Evolutionary conservation across 208 protist species (phyloP).

Genomic region (Crithidia thermophila): DNA sequence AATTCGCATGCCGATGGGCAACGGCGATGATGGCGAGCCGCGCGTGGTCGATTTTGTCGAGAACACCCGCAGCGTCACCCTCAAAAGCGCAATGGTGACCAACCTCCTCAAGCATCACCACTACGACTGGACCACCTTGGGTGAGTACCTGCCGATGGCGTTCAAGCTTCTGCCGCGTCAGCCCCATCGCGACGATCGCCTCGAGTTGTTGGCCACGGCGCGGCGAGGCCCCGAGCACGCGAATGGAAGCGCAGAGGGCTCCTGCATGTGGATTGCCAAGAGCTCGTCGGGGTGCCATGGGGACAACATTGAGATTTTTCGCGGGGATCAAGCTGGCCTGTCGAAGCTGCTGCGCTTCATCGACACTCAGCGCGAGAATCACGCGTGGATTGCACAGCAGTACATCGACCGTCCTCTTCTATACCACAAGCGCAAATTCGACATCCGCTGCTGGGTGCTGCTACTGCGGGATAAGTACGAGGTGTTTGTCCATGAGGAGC

Average conservation of each 20-base stretch:
- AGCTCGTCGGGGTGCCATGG: slow-evolving; percentile 81
- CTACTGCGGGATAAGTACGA: slow-evolving; percentile 52
- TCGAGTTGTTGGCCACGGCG: slow-evolving; percentile 37
- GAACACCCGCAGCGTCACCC: slow-evolving; percentile 68
- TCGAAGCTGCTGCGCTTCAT: slow-evolving; percentile 51
- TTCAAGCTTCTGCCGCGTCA: slow-evolving; percentile 62
- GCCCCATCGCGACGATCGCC: slow-evolving; percentile 53
- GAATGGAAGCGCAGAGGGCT: neutral
- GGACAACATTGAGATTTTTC: slow-evolving; percentile 79
- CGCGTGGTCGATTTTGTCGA: slow-evolving; percentile 76
- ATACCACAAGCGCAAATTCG: slow-evolving; percentile 87
- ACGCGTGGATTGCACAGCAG: slow-evolving; percentile 76
- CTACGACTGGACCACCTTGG: slow-evolving; percentile 54
- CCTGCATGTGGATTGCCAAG: slow-evolving; percentile 76
- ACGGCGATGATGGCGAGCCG: slow-evolving; percentile 40
- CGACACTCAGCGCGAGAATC: slow-evolving; percentile 24
- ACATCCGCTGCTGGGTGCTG: slow-evolving; percentile 88
- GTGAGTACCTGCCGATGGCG: slow-evolving; percentile 64
- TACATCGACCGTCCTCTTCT: slow-evolving; percentile 90
- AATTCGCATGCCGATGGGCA: slow-evolving; percentile 59
- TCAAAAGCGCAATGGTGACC: slow-evolving; percentile 84
- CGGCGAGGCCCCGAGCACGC: slow-evolving; percentile 10
- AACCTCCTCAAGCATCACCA: slow-evolving; percentile 68
- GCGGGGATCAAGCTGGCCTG: slow-evolving; percentile 47
- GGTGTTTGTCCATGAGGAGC: slow-evolving; percentile 74